Evolutionary conservation across 2,329 filamentous ascomycete species (phyloP).

Genomic region (Pezicula radicicola): DNA sequence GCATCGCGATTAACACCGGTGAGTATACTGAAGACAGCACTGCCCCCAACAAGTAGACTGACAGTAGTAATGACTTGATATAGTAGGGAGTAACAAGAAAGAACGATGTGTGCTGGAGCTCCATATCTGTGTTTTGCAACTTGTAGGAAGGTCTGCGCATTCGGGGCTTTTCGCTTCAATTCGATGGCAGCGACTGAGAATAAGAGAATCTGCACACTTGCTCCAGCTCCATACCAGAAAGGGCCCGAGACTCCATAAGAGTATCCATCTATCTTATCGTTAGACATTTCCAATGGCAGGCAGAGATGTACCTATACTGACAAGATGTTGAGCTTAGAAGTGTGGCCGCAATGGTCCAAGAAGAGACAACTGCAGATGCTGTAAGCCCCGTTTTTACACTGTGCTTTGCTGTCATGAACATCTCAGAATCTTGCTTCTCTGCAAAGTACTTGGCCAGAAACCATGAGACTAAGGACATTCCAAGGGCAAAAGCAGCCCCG

Average conservation of each 20-base stretch:
- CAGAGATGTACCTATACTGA: conserved; percentile 63
- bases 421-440: conserved; percentile 34
- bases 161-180: conserved; percentile 76
- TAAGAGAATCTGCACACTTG: conserved; percentile 53
- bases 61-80: conserved; percentile 82
- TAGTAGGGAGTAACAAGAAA: conserved; percentile 73
- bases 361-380: conserved; percentile 51
- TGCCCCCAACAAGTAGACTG: conserved; percentile 80
- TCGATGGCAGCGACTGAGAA: conserved; percentile 63
- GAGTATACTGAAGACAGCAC: conserved; percentile 64
- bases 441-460: conserved; percentile 6
- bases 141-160: conserved; percentile 78
- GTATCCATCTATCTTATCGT: conserved; percentile 55
- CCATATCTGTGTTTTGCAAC: conserved; percentile 78
- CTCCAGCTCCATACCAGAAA: conserved; percentile 56
- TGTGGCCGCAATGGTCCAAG: conserved; percentile 78
- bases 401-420: conserved; percentile 47
- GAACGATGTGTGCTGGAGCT: conserved; percentile 65
- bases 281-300: conserved; percentile 70
- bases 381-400: conserved; percentile 48
- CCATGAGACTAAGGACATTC: conserved; percentile 31
- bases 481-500: conserved; percentile 36
- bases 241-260: conserved; percentile 52
- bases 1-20: conserved; percentile 75
- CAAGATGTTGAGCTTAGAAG: conserved; percentile 47